phyloP scores from a whole-genome alignment of 2,329 filamentous ascomycete species.

The Aspergillus caelatus region DNA sequence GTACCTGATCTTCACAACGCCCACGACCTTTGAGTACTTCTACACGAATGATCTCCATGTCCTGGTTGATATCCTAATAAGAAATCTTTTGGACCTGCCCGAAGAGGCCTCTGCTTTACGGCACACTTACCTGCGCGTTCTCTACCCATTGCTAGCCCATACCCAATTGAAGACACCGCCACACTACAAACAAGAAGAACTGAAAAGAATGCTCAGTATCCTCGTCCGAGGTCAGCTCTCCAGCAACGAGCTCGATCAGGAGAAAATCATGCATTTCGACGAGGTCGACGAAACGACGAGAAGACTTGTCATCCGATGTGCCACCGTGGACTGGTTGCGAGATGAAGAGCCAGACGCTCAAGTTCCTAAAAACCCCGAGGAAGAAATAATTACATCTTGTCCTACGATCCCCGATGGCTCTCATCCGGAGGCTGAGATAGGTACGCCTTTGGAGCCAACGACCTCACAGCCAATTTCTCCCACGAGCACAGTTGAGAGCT shows the following conservation, averaged over 20 bases:
- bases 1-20: conserved; percentile 92
- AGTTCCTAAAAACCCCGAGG: conserved; percentile 15
- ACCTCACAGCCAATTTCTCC: conserved; percentile 41
- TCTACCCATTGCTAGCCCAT: conserved; percentile 87
- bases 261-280: conserved; percentile 52
- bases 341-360: conserved; percentile 29
- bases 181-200: conserved; percentile 88
- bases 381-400: neutral
- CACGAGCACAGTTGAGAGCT: conserved; percentile 32
- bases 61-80: conserved; percentile 90
- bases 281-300: conserved; percentile 54
- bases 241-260: conserved; percentile 45
- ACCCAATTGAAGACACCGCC: conserved; percentile 85
- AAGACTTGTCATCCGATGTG: conserved; percentile 50
- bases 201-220: conserved; percentile 73
- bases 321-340: conserved; percentile 50
- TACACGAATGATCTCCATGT: conserved; percentile 97
- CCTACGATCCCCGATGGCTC: conserved; percentile 6
- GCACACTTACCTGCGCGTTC: conserved; percentile 91
- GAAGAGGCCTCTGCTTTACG: conserved; percentile 73
- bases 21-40: conserved; percentile 93
- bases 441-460: conserved; percentile 28
- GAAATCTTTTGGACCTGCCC: conserved; percentile 93
- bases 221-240: conserved; percentile 75
- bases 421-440: conserved; percentile 21